Base-by-base conservation (phyloP, 2,329 filamentous ascomycete species). In the Colletotrichum sublineola region DNA sequence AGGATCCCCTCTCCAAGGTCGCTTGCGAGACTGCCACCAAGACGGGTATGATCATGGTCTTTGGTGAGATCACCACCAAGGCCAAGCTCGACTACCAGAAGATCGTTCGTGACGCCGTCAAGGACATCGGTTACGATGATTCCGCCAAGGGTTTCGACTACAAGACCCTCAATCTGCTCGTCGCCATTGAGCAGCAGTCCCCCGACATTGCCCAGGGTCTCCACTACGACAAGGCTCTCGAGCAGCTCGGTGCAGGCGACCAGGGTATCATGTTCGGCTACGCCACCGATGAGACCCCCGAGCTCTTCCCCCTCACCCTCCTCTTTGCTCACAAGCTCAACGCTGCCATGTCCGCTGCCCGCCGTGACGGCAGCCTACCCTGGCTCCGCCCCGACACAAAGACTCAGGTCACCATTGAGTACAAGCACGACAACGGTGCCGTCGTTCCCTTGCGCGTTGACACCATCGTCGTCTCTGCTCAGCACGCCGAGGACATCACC, bases 211-310 rank as follows among this genome's bases (percentile, higher is more conserved):
- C 96, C 79, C 96, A 98, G 88, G 96, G 96, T 90, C 94, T 99
- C 70, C 94, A 98, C 90, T 97, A 97, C 85, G 96, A 99, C 77
- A 90, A 98, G 89, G 95, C 94, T 78, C 93, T 99, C 62, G 96
- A 99, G 91, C 92, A 97, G 87, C 92, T 99, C 77, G 96, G 96
- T 86, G 96, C 96, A 75, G 96, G 96, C 93, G 96, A 99, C 87
- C 96, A 99, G 90, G 96, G 96, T 89, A 98, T 99, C 90, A 99
- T 99, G 96, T 99, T 99, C 86, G 96, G 96, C 80, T 99, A 99
- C 90, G 96, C 96, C 84, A 97, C 96, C 80, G 96, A 99, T 81
- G 96, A 99, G 91, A 98, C 96, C 80, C 95, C 96, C 75, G 96
- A 99, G 88, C 91, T 97, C 79, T 94, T 98, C 83, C 96, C 96